Evolutionary conservation across 192 early-diverging fungal species (phyloP).

Genomic region (Obelidium mucronatum): DNA sequence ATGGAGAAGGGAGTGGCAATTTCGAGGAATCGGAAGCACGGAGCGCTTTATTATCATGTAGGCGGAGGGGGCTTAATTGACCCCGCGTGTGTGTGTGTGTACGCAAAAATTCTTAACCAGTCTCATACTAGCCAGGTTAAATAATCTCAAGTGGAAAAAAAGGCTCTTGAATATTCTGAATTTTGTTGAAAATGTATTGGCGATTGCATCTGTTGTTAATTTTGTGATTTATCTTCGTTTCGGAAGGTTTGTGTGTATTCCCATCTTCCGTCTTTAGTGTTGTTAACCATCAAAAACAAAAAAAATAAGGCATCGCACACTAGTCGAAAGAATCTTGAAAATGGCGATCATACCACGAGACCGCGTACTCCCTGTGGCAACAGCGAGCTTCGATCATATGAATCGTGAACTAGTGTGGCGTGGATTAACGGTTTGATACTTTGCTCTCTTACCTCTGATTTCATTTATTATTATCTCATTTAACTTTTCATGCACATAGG

Average conservation of each 20-base stretch:
- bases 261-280: background rate
- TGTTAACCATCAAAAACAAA: background rate
- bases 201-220: constrained; percentile 14
- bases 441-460: background rate
- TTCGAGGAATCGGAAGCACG: too few species aligned
- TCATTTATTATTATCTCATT: too few species aligned
- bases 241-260: constrained; percentile 1
- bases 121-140: too few species aligned
- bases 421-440: constrained; percentile 1
- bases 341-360: background rate
- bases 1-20: background rate
- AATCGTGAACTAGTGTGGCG: constrained; percentile 34
- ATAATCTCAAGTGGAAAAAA: background rate
- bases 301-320: constrained; percentile 10
- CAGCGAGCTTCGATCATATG: constrained; percentile 28
- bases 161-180: background rate
- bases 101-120: too few species aligned
- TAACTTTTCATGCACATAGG: background rate
- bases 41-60: too few species aligned
- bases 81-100: background rate
- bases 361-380: background rate
- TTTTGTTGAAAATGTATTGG: background rate
- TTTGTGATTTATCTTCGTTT: constrained; percentile 9
- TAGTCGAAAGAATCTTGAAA: constrained; percentile 18
- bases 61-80: too few species aligned